Conservation (phyloP, 345 rosid genomes). For the Eucalyptus rudis region DNA sequence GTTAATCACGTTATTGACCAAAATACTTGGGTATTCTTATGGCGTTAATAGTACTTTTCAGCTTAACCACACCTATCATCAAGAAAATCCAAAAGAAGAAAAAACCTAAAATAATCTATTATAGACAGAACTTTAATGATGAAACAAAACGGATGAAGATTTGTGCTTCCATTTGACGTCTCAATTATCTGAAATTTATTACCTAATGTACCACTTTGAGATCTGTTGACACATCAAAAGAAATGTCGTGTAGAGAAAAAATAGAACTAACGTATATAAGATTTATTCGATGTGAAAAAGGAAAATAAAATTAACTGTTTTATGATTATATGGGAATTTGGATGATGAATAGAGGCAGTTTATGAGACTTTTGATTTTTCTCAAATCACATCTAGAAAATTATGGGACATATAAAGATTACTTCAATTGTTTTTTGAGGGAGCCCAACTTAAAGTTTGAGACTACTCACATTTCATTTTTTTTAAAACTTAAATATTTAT, state of each 20-base stretch:
- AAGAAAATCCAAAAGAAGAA: neutral
- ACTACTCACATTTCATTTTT: neutral
- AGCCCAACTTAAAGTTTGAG: neutral
- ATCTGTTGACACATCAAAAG: neutral
- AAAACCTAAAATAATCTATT: too few relatives aligned
- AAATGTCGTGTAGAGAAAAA: neutral
- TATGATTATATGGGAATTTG: neutral
- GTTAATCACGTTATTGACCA: neutral
- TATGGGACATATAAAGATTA: neutral
- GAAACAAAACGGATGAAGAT: neutral
- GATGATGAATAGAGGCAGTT: neutral
- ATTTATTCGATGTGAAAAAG: neutral
- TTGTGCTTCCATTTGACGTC: neutral
- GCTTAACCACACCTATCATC: neutral
- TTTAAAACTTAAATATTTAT: too few relatives aligned
- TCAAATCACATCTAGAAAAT: neutral
- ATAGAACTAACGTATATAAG: too few relatives aligned
- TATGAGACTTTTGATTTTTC: neutral
- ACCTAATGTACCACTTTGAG: neutral
- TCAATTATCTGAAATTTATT: neutral
- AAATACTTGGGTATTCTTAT: too few relatives aligned
- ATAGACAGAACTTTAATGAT: neutral
- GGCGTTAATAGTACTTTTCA: neutral
- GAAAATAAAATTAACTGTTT: neutral
- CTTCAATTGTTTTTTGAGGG: neutral